Evolutionary conservation across 176 grass and related monocot genomes (phyloP), one percentile per base, ranked within the genome.

Genomic region (Paspalum vaginatum): DNA sequence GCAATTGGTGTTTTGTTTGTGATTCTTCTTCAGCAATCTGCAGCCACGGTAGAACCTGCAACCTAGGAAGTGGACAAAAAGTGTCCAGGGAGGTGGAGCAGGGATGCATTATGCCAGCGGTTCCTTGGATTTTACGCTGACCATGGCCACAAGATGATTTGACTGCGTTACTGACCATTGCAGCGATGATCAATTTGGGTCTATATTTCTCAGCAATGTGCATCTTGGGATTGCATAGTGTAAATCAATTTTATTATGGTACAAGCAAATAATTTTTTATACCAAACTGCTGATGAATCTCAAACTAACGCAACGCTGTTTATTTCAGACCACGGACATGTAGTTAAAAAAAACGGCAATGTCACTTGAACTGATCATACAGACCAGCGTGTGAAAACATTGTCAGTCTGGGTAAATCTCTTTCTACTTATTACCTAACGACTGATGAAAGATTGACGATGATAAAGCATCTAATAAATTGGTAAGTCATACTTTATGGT

Each of bases 331-430:
- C 86, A n/a, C 57, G 18, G 1, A 95, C 92, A 17, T 98, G 95
- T 84, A 98, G 92, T 60, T 60, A n/a, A n/a, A 43, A 4, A 89
- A 59, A 44, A 98, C 91, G 92, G 92, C 92, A 38, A 92, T n/a
- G n/a, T n/a, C n/a, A n/a, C n/a, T n/a, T n/a, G 95, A 77, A 95
- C 95, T 48, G 84, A 88, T 55, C 86, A 91, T 39, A 92, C 94
- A 85, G 90, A 98, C 57, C 92, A 93, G 80, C 92, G 95, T 76
- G 85, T 90, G 45, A 94, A 91, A 83, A 95, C 95, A 39, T 98
- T 94, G 8, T 71, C 79, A 11, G 87, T 86, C 53, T 98, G 92
- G 92, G 95, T 98, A 92, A 78, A 73, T 20, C 13, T 27, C 25
- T 78, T 74, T 11, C 24, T 72, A 20, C 32, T 69, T 37, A 41